A percentile compares a stretch with the other conserved stretches of the same genome.
phyloP scores from a whole-genome alignment of 139 green algal genomes.

The Deuterostichococcus epilithicus region DNA sequence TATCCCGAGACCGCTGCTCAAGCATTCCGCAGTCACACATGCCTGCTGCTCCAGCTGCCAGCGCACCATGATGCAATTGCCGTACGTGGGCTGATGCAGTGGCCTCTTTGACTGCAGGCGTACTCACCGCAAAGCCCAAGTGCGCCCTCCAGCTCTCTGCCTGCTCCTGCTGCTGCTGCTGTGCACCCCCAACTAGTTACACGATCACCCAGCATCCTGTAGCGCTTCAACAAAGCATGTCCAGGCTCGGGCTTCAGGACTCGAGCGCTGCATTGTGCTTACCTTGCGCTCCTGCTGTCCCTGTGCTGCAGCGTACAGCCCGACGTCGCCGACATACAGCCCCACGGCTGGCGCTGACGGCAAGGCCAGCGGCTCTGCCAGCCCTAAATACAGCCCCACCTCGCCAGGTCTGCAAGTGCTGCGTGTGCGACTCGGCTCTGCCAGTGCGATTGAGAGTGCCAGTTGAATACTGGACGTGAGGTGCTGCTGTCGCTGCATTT shows the following conservation, averaged over 20 bases:
- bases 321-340: slow-evolving; percentile 69
- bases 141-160: too few relatives aligned
- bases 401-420: too few relatives aligned
- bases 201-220: slow-evolving; percentile 22
- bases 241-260: not conserved
- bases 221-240: not conserved
- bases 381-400: too few relatives aligned
- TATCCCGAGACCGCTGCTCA: too few relatives aligned
- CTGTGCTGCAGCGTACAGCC: slow-evolving; percentile 42
- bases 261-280: not conserved
- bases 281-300: not conserved
- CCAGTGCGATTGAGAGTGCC: too few relatives aligned
- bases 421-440: too few relatives aligned
- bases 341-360: too few relatives aligned
- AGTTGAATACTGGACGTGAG: too few relatives aligned
- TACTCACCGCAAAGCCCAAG: not conserved
- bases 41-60: slow-evolving; percentile 17
- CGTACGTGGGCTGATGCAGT: not conserved
- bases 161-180: too few relatives aligned
- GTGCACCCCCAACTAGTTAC: slow-evolving; percentile 20
- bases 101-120: not conserved
- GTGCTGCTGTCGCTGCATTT: too few relatives aligned
- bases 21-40: too few relatives aligned
- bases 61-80: not conserved
- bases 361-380: too few relatives aligned